Evolutionary conservation across 768 basidiomycete species (phyloP).

Genomic region (Tylopilus cervinicoccineus): DNA sequence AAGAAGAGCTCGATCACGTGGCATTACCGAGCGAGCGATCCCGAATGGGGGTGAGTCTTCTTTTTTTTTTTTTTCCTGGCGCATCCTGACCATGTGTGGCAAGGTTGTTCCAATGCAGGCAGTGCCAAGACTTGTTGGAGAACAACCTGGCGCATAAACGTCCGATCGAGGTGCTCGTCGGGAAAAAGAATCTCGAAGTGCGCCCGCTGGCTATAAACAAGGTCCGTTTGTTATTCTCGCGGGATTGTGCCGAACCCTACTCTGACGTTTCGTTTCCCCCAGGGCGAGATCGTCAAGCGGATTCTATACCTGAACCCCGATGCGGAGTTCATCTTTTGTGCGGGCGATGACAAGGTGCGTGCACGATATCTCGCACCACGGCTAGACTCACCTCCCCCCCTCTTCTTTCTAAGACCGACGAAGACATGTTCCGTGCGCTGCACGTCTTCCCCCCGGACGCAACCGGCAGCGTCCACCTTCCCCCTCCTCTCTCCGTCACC

Average conservation of each 20-base stretch:
- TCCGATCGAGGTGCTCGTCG: slow-evolving; percentile 94
- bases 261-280: not conserved
- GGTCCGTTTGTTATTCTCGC: slow-evolving; percentile 28
- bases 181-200: slow-evolving; percentile 98
- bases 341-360: slow-evolving; percentile 91
- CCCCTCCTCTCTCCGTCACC: slow-evolving; percentile 52
- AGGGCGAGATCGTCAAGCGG: slow-evolving; percentile 95
- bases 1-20: slow-evolving; percentile 98
- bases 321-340: slow-evolving; percentile 94
- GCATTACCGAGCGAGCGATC: slow-evolving; percentile 93
- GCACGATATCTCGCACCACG: too few relatives aligned
- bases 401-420: slow-evolving; percentile 62
- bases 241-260: not conserved
- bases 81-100: too few relatives aligned
- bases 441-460: slow-evolving; percentile 48
- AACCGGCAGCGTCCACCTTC: slow-evolving; percentile 43
- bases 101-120: slow-evolving; percentile 92
- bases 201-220: slow-evolving; percentile 95
- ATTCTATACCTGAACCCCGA: slow-evolving; percentile 92
- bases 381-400: not conserved
- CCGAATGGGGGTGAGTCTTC: slow-evolving; percentile 93
- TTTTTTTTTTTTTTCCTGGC: not conserved
- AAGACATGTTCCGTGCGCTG: slow-evolving; percentile 98
- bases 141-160: slow-evolving; percentile 90
- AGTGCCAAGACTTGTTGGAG: slow-evolving; percentile 94